Percentiles rank a stretch among this genome's conserved stretches.
Conservation (phyloP, 768 basidiomycete species). For the Russula lepida region DNA sequence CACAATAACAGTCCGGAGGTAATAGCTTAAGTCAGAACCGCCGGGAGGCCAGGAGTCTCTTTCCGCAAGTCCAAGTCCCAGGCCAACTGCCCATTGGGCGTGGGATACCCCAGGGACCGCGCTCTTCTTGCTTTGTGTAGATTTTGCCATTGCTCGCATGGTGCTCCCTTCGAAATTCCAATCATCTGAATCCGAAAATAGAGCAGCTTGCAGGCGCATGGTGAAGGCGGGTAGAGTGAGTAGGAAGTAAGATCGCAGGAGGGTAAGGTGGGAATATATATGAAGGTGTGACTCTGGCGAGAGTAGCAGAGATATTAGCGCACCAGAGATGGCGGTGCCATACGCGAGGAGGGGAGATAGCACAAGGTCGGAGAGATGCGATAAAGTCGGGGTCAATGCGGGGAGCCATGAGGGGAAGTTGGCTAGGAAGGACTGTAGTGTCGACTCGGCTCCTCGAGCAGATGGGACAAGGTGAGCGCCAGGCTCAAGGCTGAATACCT, state of each 20-base stretch:
- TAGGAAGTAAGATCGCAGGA: slow-evolving; percentile 70
- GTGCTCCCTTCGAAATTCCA: slow-evolving; percentile 20
- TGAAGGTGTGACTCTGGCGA: slow-evolving; percentile 55
- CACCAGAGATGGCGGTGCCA: slow-evolving; percentile 53
- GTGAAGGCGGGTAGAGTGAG: slow-evolving; percentile 69
- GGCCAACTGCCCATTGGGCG: slow-evolving; percentile 54
- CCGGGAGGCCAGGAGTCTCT: slow-evolving; percentile 81
- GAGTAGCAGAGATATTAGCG: slow-evolving; percentile 61
- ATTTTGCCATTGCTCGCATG: slow-evolving; percentile 19
- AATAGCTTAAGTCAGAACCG: slow-evolving; percentile 76
- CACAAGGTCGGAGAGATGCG: slow-evolving; percentile 53
- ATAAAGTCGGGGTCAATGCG: slow-evolving; percentile 52
- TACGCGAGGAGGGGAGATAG: slow-evolving; percentile 54
- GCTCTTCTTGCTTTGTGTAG: not conserved
- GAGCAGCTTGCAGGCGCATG: slow-evolving; percentile 53
- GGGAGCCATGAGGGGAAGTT: slow-evolving; percentile 55
- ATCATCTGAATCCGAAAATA: slow-evolving; percentile 70
- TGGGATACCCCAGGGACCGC: not conserved
- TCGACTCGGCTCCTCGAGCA: slow-evolving; percentile 22
- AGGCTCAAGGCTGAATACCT: slow-evolving; percentile 60
- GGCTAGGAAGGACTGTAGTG: slow-evolving; percentile 42
- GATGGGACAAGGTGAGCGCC: slow-evolving; percentile 31
- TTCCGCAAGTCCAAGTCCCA: slow-evolving; percentile 64
- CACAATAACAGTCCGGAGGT: slow-evolving; percentile 75
- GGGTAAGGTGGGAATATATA: slow-evolving; percentile 53